Base-by-base conservation (phyloP, 345 rosid genomes). In the Hypericum androsaemum region DNA sequence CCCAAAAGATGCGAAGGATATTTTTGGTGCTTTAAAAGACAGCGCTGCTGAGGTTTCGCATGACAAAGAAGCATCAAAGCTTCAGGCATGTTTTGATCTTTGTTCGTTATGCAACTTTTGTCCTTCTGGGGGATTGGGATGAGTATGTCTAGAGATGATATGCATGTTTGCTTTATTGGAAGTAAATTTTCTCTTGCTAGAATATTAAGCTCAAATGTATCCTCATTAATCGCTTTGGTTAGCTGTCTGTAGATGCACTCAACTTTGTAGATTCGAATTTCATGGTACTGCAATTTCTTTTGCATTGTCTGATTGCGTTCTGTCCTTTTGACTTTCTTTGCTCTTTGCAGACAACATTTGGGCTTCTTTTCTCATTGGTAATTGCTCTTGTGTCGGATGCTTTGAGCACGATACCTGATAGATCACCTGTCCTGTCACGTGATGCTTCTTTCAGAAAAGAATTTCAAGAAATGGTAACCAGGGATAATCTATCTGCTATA, bases 311-410 rank as follows among this genome's bases (percentile, higher is more conserved):
- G 32, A 22, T 22, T 22, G 32, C 4, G 1, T 22, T 22, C 1
- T 22, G 32, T 4, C 32, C 32, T 22, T 1, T 22, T 22, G 32
- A 22, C 32, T 22, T 22, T 22, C 32, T 4, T 22, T 22, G 32
- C 32, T 22, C 32, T 22, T 22, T 22, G 95, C 95, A 90, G 98
- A 81, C 84, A 56, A 60, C 87, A 6, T 80, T 77, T 50, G 74
- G 89, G 68, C 89, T 90, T 64, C 81, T 90, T 60, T 90, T 84
- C 61, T 77, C 77, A 60, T 83, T 87, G 43, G 74, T 84, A 59
- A 90, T 84, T 61, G 73, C 89, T 69, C 81, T 90, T 62, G 59
- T 84, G 67, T 87, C 98, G 54, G 96, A 90, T 71, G 96, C 96
- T 64, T 74, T 90, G 64, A 72, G 94, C 58, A 79, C 84, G 12